Conservation (phyloP, 2,329 filamentous ascomycete species). For the Penicillium sp. region DNA sequence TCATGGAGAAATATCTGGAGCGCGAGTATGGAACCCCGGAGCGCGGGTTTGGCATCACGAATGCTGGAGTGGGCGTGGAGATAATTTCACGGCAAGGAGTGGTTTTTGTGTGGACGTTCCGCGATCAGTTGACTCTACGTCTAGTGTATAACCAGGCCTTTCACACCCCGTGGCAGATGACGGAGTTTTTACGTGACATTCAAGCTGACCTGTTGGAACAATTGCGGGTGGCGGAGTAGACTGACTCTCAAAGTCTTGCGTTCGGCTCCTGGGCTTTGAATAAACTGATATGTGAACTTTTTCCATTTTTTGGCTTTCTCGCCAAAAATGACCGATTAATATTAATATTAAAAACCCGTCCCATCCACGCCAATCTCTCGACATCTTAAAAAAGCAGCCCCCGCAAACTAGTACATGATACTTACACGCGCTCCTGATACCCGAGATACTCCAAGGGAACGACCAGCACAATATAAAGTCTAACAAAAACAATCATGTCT, state of each 20-base stretch:
- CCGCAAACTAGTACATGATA: background rate
- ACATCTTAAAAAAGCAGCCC: background rate
- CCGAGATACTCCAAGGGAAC: background rate
- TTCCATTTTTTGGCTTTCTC: background rate
- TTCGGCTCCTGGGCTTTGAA: background rate
- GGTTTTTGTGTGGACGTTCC: slow-evolving; percentile 35
- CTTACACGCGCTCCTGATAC: background rate
- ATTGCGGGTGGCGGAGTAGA: background rate
- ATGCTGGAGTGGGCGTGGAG: slow-evolving; percentile 32
- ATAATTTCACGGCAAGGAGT: slow-evolving; percentile 29
- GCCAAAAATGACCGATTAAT: no score
- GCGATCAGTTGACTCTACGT: slow-evolving; percentile 31
- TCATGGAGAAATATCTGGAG: slow-evolving; percentile 16
- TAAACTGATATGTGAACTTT: background rate
- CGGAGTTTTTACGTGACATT: slow-evolving; percentile 13
- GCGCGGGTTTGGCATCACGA: slow-evolving; percentile 24
- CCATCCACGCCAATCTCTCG: background rate
- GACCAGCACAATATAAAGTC: background rate
- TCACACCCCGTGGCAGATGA: slow-evolving; percentile 26
- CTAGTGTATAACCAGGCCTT: slow-evolving; percentile 36
- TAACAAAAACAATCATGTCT: background rate
- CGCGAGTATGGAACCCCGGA: slow-evolving; percentile 23
- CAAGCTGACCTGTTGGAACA: background rate
- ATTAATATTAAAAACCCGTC: background rate
- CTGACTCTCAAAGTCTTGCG: background rate